Percentiles rank a stretch among this genome's conserved stretches.
phyloP scores from a whole-genome alignment of 805 yeast genomes.

The Ogataea populi-albae region DNA sequence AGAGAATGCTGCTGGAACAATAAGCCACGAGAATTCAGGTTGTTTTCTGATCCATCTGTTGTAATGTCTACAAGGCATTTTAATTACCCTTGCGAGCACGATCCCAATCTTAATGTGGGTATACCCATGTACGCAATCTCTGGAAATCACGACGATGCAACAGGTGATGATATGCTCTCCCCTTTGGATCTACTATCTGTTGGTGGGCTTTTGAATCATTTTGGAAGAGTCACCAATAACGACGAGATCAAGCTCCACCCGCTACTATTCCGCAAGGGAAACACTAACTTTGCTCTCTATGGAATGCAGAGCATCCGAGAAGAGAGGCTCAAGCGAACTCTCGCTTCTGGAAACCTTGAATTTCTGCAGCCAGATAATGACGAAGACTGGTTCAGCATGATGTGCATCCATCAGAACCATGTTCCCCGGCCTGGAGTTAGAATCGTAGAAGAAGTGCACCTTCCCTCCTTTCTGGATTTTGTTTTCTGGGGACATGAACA shows the following conservation, averaged over 20 bases:
- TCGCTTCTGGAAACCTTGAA: slow-evolving; percentile 74
- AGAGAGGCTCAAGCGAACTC: slow-evolving; percentile 79
- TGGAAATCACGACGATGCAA: slow-evolving; percentile 96
- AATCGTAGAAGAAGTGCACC: slow-evolving; percentile 77
- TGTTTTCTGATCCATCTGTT: slow-evolving; percentile 72
- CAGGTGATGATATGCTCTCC: slow-evolving; percentile 77
- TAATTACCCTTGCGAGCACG: slow-evolving; percentile 80
- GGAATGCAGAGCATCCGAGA: slow-evolving; percentile 89
- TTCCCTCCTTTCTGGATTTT: slow-evolving; percentile 79
- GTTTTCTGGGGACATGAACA: slow-evolving; percentile 98
- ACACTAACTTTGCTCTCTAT: slow-evolving; percentile 77
- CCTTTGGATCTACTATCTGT: slow-evolving; percentile 84
- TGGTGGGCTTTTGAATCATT: slow-evolving; percentile 82
- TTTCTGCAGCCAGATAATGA: slow-evolving; percentile 64
- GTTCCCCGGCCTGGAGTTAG: slow-evolving; percentile 75
- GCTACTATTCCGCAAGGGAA: slow-evolving; percentile 75
- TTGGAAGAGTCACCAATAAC: slow-evolving; percentile 75
- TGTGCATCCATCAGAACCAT: slow-evolving; percentile 92
- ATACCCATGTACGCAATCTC: slow-evolving; percentile 89
- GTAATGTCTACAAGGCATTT: slow-evolving; percentile 60
- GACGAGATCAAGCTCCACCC: slow-evolving; percentile 77
- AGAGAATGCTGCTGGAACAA: slow-evolving; percentile 78
- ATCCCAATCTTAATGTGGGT: slow-evolving; percentile 83
- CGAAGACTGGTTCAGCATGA: slow-evolving; percentile 73
- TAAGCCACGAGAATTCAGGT: slow-evolving; percentile 79